Evolutionary conservation across 2,329 filamentous ascomycete species (phyloP).

Genomic region (Xylogone sp.): DNA sequence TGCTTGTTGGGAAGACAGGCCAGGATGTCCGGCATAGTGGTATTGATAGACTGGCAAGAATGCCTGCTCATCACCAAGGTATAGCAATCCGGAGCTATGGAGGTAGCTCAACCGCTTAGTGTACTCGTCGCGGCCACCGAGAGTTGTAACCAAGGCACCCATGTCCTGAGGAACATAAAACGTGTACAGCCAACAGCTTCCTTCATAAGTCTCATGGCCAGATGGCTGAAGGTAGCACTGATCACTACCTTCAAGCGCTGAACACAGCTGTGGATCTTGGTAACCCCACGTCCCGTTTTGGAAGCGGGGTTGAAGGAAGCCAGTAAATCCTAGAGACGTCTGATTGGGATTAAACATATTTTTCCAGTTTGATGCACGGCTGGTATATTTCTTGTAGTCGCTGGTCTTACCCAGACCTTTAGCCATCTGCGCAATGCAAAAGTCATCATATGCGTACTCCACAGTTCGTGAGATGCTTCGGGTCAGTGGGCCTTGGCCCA

Average conservation of each 20-base stretch:
- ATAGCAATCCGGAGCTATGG: slow-evolving; percentile 53
- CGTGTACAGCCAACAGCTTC: slow-evolving; percentile 66
- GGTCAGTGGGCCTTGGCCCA: slow-evolving; percentile 65
- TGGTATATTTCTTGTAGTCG: slow-evolving; percentile 51
- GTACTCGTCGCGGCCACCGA: slow-evolving; percentile 55
- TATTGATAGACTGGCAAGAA: slow-evolving; percentile 63
- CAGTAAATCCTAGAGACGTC: slow-evolving; percentile 58
- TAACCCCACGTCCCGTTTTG: slow-evolving; percentile 64
- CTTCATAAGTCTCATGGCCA: slow-evolving; percentile 63
- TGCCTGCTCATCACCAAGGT: slow-evolving; percentile 59
- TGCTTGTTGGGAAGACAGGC: slow-evolving; percentile 42
- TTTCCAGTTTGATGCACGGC: slow-evolving; percentile 54
- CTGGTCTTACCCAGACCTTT: slow-evolving; percentile 44
- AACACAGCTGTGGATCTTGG: slow-evolving; percentile 65
- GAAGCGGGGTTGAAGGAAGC: slow-evolving; percentile 67
- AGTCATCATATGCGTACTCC: slow-evolving; percentile 77
- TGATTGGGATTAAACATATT: slow-evolving; percentile 58
- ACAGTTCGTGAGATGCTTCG: slow-evolving; percentile 68
- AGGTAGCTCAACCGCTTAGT: slow-evolving; percentile 58
- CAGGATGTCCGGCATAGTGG: slow-evolving; percentile 63
- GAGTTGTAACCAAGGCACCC: slow-evolving; percentile 47
- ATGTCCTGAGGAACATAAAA: slow-evolving; percentile 57
- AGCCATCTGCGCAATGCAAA: slow-evolving; percentile 60
- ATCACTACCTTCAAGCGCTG: slow-evolving; percentile 39
- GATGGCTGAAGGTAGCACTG: slow-evolving; percentile 40